Base-by-base conservation (phyloP, 805 yeast genomes). In the Starmera caribaea region DNA sequence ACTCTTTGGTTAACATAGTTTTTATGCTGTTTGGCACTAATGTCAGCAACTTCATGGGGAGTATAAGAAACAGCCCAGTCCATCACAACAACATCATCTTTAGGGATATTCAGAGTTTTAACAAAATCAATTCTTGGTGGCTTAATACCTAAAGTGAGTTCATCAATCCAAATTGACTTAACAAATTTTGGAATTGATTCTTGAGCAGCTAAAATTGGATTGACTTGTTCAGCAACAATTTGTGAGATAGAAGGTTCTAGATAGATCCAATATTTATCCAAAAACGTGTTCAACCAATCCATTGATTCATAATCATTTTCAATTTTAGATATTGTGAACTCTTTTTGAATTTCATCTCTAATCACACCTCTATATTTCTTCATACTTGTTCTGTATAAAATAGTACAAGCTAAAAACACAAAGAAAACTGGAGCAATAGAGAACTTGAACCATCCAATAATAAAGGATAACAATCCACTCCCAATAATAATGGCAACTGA, bases 61-160 rank as follows among this genome's bases (percentile, higher is more conserved):
- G 86, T 82, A 66, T 89, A 86, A 1, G 96, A 84, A 34, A 83
- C 74, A 33, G 79, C 82, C 97, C 97, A 90, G 62, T 92, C 98
- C 96, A 92, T 92, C 39, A 94, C 96, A 10, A 90, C 94, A 38
- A 92, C 81, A 55, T 90, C 96, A 45, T 82, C 83, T 27, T 77
- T 80, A n/a, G 97, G 90, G 46, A 90, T 85, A 37, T 81, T 84
- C 54, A 88, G 75, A 3, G 97, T 85, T 57, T 92, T 85, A 15
- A 90, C 97, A 46, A 71, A 70, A 55, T 92, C 97, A 44, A 92
- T 71, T 59, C 98, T 75, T 29, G 96, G 96, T 9, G 99, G 96
- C 63, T 92, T 92, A 6, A 96, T 81, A 45, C 99, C 99, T 14
- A 82, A 73, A 8, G 97, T 92, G 57, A 92, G 80, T 43, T 85